phyloP scores from a whole-genome alignment of 495 filamentous ascomycete genomes.

The Penicillium paradoxum region DNA sequence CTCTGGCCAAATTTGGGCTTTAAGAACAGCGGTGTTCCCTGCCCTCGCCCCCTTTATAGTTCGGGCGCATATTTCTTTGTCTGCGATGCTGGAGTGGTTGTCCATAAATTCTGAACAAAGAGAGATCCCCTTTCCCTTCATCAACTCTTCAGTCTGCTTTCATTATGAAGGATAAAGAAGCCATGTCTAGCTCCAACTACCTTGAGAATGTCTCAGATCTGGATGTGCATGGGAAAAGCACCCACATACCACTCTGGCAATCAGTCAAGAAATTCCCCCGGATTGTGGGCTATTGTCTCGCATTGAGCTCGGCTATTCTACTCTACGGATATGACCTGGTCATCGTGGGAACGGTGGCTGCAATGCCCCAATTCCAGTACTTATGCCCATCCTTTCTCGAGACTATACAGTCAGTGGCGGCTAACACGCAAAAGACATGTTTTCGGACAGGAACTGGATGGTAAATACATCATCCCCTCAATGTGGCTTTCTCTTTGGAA shows the following conservation, averaged over 20 bases:
- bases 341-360: conserved; percentile 44
- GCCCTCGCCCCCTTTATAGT: background rate
- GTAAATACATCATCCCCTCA: conserved; percentile 41
- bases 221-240: background rate
- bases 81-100: background rate
- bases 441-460: conserved; percentile 29
- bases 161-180: background rate
- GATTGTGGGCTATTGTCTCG: conserved; percentile 27
- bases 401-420: background rate
- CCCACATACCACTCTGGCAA: conserved; percentile 17
- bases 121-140: background rate
- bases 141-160: no score
- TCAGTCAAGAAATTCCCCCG: conserved; percentile 18
- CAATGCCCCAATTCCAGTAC: conserved; percentile 42
- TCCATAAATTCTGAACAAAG: background rate
- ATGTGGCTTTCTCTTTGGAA: conserved; percentile 47
- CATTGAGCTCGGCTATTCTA: conserved; percentile 32
- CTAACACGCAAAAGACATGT: conserved; percentile 22
- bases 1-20: conserved; percentile 8
- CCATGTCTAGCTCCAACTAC: background rate
- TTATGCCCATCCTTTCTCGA: background rate
- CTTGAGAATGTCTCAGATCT: background rate
- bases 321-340: conserved; percentile 47
- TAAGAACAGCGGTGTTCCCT: conserved; percentile 1
- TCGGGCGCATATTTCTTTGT: background rate